A percentile compares a stretch with the other conserved stretches of the same genome.
These are phyloP conservation scores for Epichloe coenophiala DNA, from an alignment of 2,329 filamentous ascomycete species.

Conservation along the genomic window DNA sequence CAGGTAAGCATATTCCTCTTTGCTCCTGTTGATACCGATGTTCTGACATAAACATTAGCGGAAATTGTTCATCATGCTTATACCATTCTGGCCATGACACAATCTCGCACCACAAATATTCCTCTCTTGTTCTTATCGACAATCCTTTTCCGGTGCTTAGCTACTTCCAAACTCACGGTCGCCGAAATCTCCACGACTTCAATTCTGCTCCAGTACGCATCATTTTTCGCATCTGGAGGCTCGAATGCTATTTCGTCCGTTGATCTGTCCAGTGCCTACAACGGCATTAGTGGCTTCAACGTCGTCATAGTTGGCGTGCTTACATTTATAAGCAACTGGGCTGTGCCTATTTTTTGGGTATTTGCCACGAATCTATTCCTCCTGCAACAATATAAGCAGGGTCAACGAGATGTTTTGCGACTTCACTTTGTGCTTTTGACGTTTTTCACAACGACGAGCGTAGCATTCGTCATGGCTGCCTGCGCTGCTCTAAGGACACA, in stretches of 20 bases:
- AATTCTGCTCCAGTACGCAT: conserved; percentile 64
- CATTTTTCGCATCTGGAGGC: conserved; percentile 84
- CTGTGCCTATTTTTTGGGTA: conserved; percentile 81
- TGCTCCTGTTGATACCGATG: background rate
- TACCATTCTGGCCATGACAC: conserved; percentile 70
- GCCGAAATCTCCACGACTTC: conserved; percentile 54
- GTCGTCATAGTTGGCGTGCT: conserved; percentile 67
- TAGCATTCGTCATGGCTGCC: conserved; percentile 71
- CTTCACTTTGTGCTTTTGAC: conserved; percentile 53
- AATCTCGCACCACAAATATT: conserved; percentile 74
- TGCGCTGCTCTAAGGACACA: conserved; percentile 77
- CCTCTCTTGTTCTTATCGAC: conserved; percentile 71
- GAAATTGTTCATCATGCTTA: conserved; percentile 55
- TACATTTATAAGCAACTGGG: conserved; percentile 85
- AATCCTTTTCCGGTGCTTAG: conserved; percentile 38
- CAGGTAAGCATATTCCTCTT: conserved; percentile 13
- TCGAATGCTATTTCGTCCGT: conserved; percentile 94
- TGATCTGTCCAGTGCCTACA: conserved; percentile 89
- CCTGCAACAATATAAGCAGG: conserved; percentile 22
- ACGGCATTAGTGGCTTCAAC: conserved; percentile 74
- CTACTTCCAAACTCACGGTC: conserved; percentile 31
- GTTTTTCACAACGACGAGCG: conserved; percentile 50
- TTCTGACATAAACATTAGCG: conserved; percentile 8
- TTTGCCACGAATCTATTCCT: conserved; percentile 50
- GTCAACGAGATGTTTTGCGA: conserved; percentile 20